These are phyloP conservation scores for Stephanodiscus minutulus DNA, from an alignment of 108 stramenopile species.

Conservation along the genomic window DNA sequence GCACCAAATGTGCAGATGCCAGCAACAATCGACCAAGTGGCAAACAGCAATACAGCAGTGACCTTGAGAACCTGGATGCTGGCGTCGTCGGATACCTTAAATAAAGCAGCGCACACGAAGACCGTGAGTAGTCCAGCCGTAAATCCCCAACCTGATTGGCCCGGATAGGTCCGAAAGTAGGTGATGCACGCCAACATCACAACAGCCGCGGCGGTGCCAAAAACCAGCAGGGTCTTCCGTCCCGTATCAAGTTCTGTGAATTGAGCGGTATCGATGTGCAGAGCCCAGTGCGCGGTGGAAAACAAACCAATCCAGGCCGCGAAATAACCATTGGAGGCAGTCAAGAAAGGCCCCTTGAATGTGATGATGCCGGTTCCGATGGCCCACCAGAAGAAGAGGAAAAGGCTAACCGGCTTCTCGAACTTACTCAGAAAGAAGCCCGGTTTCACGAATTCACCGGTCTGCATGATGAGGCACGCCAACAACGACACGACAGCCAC, in stretches of 20 bases:
- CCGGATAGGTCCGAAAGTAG: conserved; percentile 11
- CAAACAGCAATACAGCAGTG: conserved; percentile 17
- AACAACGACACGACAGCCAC: conserved; percentile 31
- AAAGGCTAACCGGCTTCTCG: conserved; percentile 40
- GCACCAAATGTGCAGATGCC: conserved; percentile 55
- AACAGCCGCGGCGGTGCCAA: conserved; percentile 14
- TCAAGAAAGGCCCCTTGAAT: conserved; percentile 34
- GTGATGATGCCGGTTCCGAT: conserved; percentile 62
- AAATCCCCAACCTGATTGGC: conserved; percentile 34
- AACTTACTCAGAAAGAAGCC: conserved; percentile 23
- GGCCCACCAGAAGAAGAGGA: conserved; percentile 59
- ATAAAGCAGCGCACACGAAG: conserved; percentile 15
- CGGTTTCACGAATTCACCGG: conserved; percentile 31
- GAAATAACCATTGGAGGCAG: conserved; percentile 46
- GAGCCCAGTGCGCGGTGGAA: conserved; percentile 39
- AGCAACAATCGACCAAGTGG: conserved; percentile 31
- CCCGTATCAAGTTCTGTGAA: conserved; percentile 24
- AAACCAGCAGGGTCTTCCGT: conserved; percentile 18
- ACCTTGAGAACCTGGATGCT: conserved; percentile 25
- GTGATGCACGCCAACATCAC: conserved; percentile 28
- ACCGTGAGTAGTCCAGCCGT: conserved; percentile 28
- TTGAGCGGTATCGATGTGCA: conserved; percentile 32
- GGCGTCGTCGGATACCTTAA: conserved; percentile 24
- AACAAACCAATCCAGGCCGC: conserved; percentile 43
- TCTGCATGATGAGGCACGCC: conserved; percentile 36